Conservation (phyloP, 192 early-diverging fungal species). For the Coemansia sp. region DNA sequence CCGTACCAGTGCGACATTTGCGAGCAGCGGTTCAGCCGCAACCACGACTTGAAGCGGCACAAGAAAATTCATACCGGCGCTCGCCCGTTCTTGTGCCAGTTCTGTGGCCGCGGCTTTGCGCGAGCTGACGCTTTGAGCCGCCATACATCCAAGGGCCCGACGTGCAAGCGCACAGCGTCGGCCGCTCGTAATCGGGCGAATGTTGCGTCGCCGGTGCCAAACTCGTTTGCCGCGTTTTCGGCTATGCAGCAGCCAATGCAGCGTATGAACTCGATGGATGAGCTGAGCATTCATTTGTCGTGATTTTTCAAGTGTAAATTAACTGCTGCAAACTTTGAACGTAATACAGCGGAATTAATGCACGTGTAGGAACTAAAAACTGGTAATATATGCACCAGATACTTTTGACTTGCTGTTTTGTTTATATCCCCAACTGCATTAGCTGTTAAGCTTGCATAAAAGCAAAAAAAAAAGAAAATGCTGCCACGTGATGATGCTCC, state of each 20-base stretch:
- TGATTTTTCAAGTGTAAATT: not conserved
- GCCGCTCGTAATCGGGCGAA: conserved; percentile 5
- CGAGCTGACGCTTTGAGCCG: conserved; percentile 50
- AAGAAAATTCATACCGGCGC: conserved; percentile 63
- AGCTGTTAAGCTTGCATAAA: too few relatives aligned
- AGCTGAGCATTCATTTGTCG: conserved; percentile 3
- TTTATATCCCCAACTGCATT: too few relatives aligned
- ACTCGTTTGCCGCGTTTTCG: conserved; percentile 9
- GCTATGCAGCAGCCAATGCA: conserved; percentile 15
- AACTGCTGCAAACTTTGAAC: too few relatives aligned
- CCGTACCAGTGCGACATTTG: conserved; percentile 69
- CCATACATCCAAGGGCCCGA: conserved; percentile 48
- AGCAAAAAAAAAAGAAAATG: too few relatives aligned
- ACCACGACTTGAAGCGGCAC: conserved; percentile 79
- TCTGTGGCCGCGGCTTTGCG: conserved; percentile 51
- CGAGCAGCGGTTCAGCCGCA: conserved; percentile 66
- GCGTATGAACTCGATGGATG: conserved; percentile 33
- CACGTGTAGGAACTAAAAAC: too few relatives aligned
- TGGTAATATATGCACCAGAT: too few relatives aligned
- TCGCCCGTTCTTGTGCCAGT: conserved; percentile 61
- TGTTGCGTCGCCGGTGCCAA: not conserved
- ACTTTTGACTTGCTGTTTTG: too few relatives aligned
- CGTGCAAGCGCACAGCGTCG: conserved; percentile 47
- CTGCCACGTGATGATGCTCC: too few relatives aligned
- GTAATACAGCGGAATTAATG: too few relatives aligned